Conservation (phyloP, 2,329 filamentous ascomycete genomes). For the Pseudocercospora fuligena region DNA sequence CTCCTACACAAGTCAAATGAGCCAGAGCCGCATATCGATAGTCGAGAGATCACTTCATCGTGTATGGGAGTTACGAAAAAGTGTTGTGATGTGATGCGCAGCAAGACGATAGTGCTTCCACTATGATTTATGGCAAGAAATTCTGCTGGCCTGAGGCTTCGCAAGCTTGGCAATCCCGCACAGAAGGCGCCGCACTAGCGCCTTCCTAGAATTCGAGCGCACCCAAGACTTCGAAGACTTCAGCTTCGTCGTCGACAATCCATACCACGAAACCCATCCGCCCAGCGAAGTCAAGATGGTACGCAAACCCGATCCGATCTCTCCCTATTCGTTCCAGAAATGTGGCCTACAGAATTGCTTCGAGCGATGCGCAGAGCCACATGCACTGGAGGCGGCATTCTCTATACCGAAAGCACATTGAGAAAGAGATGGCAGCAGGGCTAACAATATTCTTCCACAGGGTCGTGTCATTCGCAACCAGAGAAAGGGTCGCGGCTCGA, state of each 20-base stretch:
- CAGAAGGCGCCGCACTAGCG: conserved; percentile 10
- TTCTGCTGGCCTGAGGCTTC: conserved; percentile 9
- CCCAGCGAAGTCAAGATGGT: conserved; percentile 20
- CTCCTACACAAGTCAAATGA: no score
- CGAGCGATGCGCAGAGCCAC: background rate
- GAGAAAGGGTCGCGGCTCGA: conserved; percentile 75
- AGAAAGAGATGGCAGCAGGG: background rate
- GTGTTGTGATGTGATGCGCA: background rate
- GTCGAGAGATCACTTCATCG: no score
- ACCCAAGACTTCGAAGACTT: conserved; percentile 3
- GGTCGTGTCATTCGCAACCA: conserved; percentile 58
- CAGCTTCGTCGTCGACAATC: background rate
- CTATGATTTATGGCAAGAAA: background rate
- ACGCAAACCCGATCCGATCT: background rate
- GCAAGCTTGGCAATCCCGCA: conserved; percentile 3
- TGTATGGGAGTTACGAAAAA: background rate
- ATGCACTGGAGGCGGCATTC: background rate
- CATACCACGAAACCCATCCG: conserved; percentile 5
- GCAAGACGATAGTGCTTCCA: background rate
- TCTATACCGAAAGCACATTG: background rate
- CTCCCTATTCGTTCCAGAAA: no score
- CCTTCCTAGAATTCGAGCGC: conserved; percentile 5
- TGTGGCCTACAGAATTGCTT: background rate
- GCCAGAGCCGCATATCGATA: no score
- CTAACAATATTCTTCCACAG: conserved; percentile 10